Evolutionary conservation across 768 basidiomycete genomes (phyloP).

Genomic region (Pulveroboletus frians): DNA sequence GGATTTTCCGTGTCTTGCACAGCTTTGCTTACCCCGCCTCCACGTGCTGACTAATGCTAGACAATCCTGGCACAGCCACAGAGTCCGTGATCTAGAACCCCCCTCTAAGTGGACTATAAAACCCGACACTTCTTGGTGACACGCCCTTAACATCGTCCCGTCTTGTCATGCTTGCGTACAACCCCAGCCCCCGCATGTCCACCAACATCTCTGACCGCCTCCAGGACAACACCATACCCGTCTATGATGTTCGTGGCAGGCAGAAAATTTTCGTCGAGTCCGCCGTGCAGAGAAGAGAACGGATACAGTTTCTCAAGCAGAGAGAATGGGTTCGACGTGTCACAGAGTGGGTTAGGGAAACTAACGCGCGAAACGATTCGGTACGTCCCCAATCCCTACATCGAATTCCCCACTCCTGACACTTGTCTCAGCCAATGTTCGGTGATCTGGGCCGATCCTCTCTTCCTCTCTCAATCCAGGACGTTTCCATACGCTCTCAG

Average conservation of each 20-base stretch:
- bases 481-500: not conserved
- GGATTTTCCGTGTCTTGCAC: not conserved
- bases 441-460: constrained; percentile 14
- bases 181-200: constrained; percentile 8
- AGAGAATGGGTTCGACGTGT: constrained; percentile 40
- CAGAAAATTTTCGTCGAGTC: constrained; percentile 44
- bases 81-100: constrained; percentile 19
- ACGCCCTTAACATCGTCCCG: constrained; percentile 5
- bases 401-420: not conserved
- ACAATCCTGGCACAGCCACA: constrained; percentile 27
- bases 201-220: not conserved
- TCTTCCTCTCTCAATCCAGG: constrained; percentile 7
- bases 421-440: constrained; percentile 12
- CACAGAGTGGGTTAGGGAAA: constrained; percentile 35
- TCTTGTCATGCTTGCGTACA: constrained; percentile 19
- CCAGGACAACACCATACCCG: constrained; percentile 17
- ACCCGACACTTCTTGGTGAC: constrained; percentile 11
- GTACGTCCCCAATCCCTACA: constrained; percentile 3
- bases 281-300: constrained; percentile 42
- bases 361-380: constrained; percentile 24
- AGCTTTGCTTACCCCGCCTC: not conserved
- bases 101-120: constrained; percentile 11
- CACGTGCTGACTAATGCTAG: constrained; percentile 18
- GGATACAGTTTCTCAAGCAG: constrained; percentile 47
- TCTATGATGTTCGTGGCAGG: constrained; percentile 41